Percentiles rank a stretch among this genome's conserved stretches.
Conservation (phyloP, 768 basidiomycete species). For the Polyporus arcularius region DNA sequence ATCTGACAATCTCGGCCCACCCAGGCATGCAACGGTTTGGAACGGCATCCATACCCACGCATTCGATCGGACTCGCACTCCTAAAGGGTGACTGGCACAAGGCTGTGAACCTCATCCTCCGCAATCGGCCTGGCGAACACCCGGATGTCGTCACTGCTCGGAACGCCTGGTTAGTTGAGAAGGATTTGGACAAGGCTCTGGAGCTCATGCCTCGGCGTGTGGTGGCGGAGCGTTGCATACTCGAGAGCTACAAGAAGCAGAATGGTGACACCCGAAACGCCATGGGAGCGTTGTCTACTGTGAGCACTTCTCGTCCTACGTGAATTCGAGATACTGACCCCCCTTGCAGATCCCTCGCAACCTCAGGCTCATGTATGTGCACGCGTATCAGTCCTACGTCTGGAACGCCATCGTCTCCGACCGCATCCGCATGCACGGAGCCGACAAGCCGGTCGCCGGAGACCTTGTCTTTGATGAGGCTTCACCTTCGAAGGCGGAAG, state of each 20-base stretch:
- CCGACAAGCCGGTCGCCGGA: constrained; percentile 74
- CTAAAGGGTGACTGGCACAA: constrained; percentile 88
- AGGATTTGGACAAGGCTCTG: constrained; percentile 79
- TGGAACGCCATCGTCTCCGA: constrained; percentile 99
- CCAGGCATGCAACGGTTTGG: constrained; percentile 98
- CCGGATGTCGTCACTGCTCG: constrained; percentile 86
- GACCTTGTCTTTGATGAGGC: constrained; percentile 82
- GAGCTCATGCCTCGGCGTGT: constrained; percentile 86
- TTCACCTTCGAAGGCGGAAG: constrained; percentile 27
- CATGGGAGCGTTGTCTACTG: constrained; percentile 85
- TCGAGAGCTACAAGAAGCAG: constrained; percentile 87
- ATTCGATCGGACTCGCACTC: constrained; percentile 89
- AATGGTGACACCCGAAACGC: constrained; percentile 78
- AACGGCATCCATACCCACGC: constrained; percentile 93
- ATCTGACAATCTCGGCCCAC: not conserved
- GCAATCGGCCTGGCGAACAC: constrained; percentile 86
- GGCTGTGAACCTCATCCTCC: constrained; percentile 81
- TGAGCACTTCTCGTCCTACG: constrained; percentile 34
- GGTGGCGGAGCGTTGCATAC: constrained; percentile 89
- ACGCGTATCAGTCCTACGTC: constrained; percentile 97
- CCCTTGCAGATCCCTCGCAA: constrained; percentile 84
- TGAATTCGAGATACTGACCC: constrained; percentile 6
- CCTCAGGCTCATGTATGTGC: constrained; percentile 95
- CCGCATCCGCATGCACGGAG: constrained; percentile 78
- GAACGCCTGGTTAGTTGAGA: constrained; percentile 85